Evolutionary conservation across 1,284 basidiomycete species (phyloP).

Genomic region (Pyrrhoderma noxium): DNA sequence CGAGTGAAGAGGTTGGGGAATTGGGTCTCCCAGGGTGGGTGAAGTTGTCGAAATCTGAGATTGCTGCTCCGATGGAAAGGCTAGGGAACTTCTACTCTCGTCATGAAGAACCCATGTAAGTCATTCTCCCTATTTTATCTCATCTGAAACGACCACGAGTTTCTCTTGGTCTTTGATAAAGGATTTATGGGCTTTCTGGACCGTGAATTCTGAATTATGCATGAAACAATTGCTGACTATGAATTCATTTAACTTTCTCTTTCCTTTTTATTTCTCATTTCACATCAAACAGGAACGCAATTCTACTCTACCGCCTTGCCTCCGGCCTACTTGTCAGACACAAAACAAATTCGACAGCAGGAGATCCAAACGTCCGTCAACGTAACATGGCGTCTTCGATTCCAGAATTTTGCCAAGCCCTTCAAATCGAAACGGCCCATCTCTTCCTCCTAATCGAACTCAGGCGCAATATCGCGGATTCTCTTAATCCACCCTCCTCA

Average conservation of each 20-base stretch:
- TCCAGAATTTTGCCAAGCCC: slow-evolving; percentile 10
- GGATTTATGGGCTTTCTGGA: too few relatives aligned
- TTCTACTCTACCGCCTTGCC: slow-evolving; percentile 59
- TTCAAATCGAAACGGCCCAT: slow-evolving; percentile 13
- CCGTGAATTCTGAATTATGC: too few relatives aligned
- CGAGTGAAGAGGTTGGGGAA: slow-evolving; percentile 34
- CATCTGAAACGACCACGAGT: too few relatives aligned
- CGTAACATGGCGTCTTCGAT: neutral
- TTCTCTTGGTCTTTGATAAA: too few relatives aligned
- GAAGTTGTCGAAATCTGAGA: slow-evolving; percentile 38
- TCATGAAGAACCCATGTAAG: slow-evolving; percentile 55
- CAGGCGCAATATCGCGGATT: neutral
- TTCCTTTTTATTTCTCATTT: too few relatives aligned
- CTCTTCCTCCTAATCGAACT: slow-evolving; percentile 11
- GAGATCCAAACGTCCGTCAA: neutral
- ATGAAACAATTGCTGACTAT: too few relatives aligned
- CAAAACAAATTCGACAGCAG: neutral
- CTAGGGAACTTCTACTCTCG: slow-evolving; percentile 57
- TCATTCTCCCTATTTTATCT: slow-evolving; percentile 18
- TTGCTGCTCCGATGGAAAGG: slow-evolving; percentile 64
- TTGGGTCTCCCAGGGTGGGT: slow-evolving; percentile 60
- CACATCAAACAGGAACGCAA: slow-evolving; percentile 33
- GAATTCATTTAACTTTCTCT: too few relatives aligned
- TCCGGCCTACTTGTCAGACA: slow-evolving; percentile 9
- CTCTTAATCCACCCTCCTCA: neutral